Base-by-base conservation (phyloP, 2,329 filamentous ascomycete species). In the Colletotrichum brevisporum region DNA sequence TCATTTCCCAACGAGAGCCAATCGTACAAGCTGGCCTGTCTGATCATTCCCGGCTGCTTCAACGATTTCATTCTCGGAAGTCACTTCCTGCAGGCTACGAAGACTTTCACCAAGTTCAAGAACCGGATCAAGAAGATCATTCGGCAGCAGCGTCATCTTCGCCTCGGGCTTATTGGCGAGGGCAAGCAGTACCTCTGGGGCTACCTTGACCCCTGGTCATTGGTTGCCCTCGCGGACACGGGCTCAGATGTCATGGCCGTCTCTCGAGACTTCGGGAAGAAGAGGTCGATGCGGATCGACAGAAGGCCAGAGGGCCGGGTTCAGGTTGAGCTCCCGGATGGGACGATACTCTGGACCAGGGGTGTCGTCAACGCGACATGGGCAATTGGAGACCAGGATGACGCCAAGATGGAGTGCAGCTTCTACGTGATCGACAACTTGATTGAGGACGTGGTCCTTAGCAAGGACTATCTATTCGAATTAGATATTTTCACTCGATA, bases 191-290 rank as follows among this genome's bases (percentile, higher is more conserved):
- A 26, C 13, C 24, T 62, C 0, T 24, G 24, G 12, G 39, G 24
- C 6, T 45, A 45, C 50, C n/a, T 54, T 10, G 31, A 54, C 12
- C n/a, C 10, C 4, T 6, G n/a, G 15, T 6, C n/a, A 9, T 31
- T 36, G 0, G 6, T n/a, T 3, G 59, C 50, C 2, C 50, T 62
- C 4, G 27, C 52, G 15, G 43, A 50, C 27, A 63, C 45, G 4
- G 45, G 61, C 1, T 56, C 61, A 4, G 27, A 51, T 27, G 6
- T 26, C 18, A 63, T 63, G 27, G 13, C 51, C 4, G 5, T 56
- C 6, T 55, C 53, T 2, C 13, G 27, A 9, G 18, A n/a, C 1
- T 51, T 26, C 12, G 52, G 52, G 2, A 2, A 10, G 2, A 48
- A 9, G 2, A 43, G 12, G 6, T 16, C 6, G 5, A 13, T 63